Base-by-base conservation (phyloP, 257 asterid species). In the Rehmannia glutinosa region DNA sequence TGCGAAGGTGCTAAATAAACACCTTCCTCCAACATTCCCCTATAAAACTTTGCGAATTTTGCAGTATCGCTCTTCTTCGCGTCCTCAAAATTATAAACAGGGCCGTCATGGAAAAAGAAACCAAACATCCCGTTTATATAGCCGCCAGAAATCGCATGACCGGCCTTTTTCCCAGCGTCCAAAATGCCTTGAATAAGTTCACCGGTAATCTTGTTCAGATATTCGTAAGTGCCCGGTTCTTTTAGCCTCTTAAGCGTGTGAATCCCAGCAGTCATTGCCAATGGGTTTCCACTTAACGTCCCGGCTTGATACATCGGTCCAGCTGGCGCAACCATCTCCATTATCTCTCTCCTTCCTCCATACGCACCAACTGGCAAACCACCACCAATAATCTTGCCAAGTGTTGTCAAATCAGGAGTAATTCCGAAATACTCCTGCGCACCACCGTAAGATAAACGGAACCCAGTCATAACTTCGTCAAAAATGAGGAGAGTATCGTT, bases 271-370 rank as follows among this genome's bases (percentile, higher is more conserved):
- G 99, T 88, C 99, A 94, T 94, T 59, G 97, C 99, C 78, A 94
- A 68, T 1, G 99, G 99, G 80, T 94, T 94, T 38, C 99, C 99
- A 50, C 97, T 91, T 0, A 94, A 83, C 1, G 99, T 94, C 64
- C 99, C 99, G 0, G 99, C 99, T 61, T 94, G 99, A 66, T 94
- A 94, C 97, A 94, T 81, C 4, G 99, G 97, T 51, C 99, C 99
- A 4, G 99, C 87, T 20, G 99, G 99, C 7, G 99, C 99, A 64
- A 94, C 99, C 96, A 91, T 87, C 85, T 94, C 95, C 99, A 94
- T 94, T 28, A 94, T 94, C 38, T 91, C 99, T 68, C 94, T 79
- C 72, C 96, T 83, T 57, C 99, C 99, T 57, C 99, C 99, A 17
- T 94, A 94, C 3, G 99, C 99, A 10, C 99, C 99, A 38, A 94